Evolutionary conservation across 78 protist genomes (phyloP).

Genomic region (Tieghemostelium lacteum): DNA sequence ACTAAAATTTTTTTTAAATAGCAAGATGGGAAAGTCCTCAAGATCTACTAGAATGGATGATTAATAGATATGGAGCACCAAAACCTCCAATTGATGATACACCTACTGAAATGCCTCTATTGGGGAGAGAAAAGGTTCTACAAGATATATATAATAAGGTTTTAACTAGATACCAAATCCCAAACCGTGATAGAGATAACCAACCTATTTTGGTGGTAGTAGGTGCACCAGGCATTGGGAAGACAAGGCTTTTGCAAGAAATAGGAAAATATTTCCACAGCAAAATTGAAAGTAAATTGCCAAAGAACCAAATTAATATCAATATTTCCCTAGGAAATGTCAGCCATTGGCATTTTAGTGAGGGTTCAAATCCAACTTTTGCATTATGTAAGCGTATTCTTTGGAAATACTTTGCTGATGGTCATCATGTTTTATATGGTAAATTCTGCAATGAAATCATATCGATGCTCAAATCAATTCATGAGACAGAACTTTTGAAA

Average conservation of each 20-base stretch:
- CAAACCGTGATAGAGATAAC: background rate
- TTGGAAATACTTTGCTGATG: background rate
- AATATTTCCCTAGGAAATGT: background rate
- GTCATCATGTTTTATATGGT: background rate
- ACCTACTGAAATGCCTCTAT: background rate
- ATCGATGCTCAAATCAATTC: too few species aligned
- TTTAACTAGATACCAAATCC: background rate
- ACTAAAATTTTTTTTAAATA: too few species aligned
- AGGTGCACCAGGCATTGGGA: background rate
- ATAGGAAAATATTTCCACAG: background rate
- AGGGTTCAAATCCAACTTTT: background rate
- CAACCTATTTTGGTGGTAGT: background rate
- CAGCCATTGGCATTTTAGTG: background rate
- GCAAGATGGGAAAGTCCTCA: background rate
- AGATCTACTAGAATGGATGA: background rate
- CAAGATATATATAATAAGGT: too few species aligned
- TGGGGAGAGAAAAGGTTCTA: background rate
- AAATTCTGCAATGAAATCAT: background rate
- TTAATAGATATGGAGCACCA: background rate
- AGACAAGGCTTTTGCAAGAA: background rate
- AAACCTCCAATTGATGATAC: background rate
- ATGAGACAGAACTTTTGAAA: background rate
- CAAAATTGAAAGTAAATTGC: too few species aligned
- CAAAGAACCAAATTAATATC: background rate
- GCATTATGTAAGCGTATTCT: background rate